Evolutionary conservation across 2,329 filamentous ascomycete genomes (phyloP).

Genomic region (Fusarium equiseti): DNA sequence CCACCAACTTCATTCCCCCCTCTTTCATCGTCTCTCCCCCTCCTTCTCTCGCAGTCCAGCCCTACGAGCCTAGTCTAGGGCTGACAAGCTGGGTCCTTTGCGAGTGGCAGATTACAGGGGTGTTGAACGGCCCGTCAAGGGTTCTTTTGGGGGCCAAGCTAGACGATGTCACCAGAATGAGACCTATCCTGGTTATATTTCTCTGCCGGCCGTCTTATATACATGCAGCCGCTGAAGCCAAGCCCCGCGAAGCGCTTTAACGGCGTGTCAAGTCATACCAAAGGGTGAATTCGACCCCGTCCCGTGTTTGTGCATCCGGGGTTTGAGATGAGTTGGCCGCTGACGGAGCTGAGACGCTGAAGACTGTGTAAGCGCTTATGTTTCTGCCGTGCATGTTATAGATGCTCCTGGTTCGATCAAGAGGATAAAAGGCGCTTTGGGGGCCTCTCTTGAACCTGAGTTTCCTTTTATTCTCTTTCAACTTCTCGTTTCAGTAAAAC

Average conservation of each 20-base stretch:
- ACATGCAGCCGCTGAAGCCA: neutral
- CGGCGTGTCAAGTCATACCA: neutral
- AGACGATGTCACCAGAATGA: neutral
- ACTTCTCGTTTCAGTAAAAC: neutral
- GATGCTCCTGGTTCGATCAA: neutral
- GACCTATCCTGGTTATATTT: slow-evolving; percentile 16
- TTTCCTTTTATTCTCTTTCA: neutral
- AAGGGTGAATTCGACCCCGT: neutral
- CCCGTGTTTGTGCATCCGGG: neutral
- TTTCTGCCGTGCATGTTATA: neutral
- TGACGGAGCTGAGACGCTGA: slow-evolving; percentile 20
- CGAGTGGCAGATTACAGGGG: slow-evolving; percentile 6
- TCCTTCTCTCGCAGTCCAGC: slow-evolving; percentile 26
- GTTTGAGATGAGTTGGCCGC: slow-evolving; percentile 24
- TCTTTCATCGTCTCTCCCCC: neutral
- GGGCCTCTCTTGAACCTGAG: neutral
- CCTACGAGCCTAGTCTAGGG: slow-evolving; percentile 29
- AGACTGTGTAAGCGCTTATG: slow-evolving; percentile 5
- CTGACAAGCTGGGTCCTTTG: slow-evolving; percentile 15
- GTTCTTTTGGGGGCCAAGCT: slow-evolving; percentile 27
- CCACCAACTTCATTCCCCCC: neutral
- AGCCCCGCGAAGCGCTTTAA: neutral
- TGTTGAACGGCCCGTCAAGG: neutral
- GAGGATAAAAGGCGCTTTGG: slow-evolving; percentile 22
- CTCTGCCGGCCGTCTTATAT: neutral